Percentiles rank a stretch among this genome's conserved stretches.
phyloP scores from a whole-genome alignment of 129 eudicot species.

The Artemisia argyi region DNA sequence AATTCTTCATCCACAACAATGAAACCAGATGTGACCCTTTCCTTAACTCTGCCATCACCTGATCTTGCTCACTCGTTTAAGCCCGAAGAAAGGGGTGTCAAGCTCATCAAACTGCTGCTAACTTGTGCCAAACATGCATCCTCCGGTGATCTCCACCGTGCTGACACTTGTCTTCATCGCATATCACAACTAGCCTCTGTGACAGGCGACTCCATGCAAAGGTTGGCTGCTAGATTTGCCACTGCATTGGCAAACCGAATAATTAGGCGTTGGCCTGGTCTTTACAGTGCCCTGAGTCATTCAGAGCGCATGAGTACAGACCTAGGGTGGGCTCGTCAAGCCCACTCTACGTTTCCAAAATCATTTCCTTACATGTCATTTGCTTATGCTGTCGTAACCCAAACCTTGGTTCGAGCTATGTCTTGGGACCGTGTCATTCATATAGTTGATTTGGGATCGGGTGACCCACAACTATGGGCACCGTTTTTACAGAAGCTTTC shows the following conservation, averaged over 20 bases:
- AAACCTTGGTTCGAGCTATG: constrained; percentile 38
- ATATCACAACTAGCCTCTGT: constrained; percentile 44
- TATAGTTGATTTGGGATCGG: constrained; percentile 50
- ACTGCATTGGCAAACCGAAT: constrained; percentile 50
- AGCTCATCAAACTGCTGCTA: constrained; percentile 54
- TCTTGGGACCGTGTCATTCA: constrained; percentile 45
- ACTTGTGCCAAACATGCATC: constrained; percentile 67
- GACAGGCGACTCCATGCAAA: constrained; percentile 64
- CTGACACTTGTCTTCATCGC: constrained; percentile 49
- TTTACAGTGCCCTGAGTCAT: constrained; percentile 45
- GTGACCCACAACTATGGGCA: constrained; percentile 47
- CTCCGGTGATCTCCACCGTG: constrained; percentile 53
- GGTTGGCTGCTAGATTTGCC: constrained; percentile 51
- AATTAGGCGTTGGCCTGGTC: constrained; percentile 60
- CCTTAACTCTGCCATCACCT: constrained; percentile 41
- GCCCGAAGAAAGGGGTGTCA: constrained; percentile 52
- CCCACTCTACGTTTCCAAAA: constrained; percentile 26
- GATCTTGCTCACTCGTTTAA: constrained; percentile 23
- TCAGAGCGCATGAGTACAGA: constrained; percentile 2
- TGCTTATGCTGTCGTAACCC: constrained; percentile 31
- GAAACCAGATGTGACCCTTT: constrained; percentile 56
- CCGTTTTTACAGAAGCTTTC: constrained; percentile 38
- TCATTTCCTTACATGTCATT: constrained; percentile 46
- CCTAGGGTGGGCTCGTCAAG: constrained; percentile 35
- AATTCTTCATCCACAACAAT: constrained; percentile 42